A percentile compares a stretch with the other conserved stretches of the same genome.
These are phyloP conservation scores for Zygosaccharomyces lentus DNA, from an alignment of 805 yeast genomes.

Conservation along the genomic window DNA sequence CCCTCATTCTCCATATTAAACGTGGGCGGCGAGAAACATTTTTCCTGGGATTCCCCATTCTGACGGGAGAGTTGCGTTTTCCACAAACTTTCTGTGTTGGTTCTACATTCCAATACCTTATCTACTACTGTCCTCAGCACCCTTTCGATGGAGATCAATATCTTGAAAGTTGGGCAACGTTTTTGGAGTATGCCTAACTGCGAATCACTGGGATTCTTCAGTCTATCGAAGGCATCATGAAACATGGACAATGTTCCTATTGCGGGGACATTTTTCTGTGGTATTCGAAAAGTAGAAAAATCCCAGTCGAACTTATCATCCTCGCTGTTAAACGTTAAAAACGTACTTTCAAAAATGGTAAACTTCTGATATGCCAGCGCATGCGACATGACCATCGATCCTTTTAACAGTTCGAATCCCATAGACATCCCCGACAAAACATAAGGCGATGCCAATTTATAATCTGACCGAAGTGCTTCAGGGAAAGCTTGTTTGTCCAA, in stretches of 20 bases:
- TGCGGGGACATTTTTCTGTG: not conserved
- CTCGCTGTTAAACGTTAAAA: slow-evolving; percentile 4
- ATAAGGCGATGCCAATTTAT: slow-evolving; percentile 21
- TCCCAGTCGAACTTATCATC: slow-evolving; percentile 1
- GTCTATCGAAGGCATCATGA: slow-evolving; percentile 12
- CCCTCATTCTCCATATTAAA: slow-evolving; percentile 10
- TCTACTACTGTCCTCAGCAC: slow-evolving; percentile 18
- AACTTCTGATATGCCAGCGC: slow-evolving; percentile 14
- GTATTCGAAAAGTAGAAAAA: slow-evolving; percentile 8
- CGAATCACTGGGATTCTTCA: slow-evolving; percentile 6
- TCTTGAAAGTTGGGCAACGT: slow-evolving; percentile 14
- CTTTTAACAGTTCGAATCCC: slow-evolving; percentile 4
- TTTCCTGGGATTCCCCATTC: slow-evolving; percentile 4
- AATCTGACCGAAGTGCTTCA: slow-evolving; percentile 8
- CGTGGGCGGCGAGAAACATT: slow-evolving; percentile 6
- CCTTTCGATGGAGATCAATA: slow-evolving; percentile 14
- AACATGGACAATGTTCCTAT: slow-evolving; percentile 5
- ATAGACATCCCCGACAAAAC: slow-evolving; percentile 11
- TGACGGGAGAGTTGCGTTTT: slow-evolving; percentile 1
- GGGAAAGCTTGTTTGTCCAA: slow-evolving; percentile 22
- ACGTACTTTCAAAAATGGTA: slow-evolving; percentile 12
- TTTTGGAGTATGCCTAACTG: slow-evolving; percentile 7
- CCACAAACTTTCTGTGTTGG: slow-evolving; percentile 18
- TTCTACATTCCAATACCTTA: slow-evolving; percentile 21
- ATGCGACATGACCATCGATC: slow-evolving; percentile 16